Evolutionary conservation across 2,329 filamentous ascomycete species (phyloP).

Genomic region (Alternaria arbusti): DNA sequence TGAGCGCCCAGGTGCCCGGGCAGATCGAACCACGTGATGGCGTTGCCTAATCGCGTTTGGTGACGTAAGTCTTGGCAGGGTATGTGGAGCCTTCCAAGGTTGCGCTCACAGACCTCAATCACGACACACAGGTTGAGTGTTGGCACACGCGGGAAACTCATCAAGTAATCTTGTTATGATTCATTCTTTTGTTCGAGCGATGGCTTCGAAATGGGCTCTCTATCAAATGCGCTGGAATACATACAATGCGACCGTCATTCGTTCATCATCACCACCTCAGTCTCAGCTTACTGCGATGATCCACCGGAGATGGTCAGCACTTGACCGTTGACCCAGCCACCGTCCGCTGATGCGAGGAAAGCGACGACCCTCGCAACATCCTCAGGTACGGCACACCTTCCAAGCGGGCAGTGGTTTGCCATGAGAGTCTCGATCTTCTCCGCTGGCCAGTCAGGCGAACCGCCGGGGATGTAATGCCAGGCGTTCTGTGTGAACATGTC

Average conservation of each 20-base stretch:
- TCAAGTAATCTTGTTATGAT: not conserved
- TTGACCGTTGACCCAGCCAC: conserved; percentile 51
- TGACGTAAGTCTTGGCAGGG: not conserved
- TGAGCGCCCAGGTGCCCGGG: not conserved
- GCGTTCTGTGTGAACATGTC: conserved; percentile 79
- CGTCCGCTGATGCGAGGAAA: conserved; percentile 49
- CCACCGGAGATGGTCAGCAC: conserved; percentile 51
- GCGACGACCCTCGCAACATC: conserved; percentile 52
- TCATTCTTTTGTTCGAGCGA: conserved; percentile 5
- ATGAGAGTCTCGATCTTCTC: conserved; percentile 59
- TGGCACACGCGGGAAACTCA: not conserved
- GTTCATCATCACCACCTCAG: not conserved
- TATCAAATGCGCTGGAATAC: not conserved
- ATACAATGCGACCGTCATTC: not conserved
- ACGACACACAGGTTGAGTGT: no score
- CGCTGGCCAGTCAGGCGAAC: conserved; percentile 56
- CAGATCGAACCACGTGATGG: not conserved
- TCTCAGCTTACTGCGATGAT: conserved; percentile 44
- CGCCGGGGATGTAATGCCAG: conserved; percentile 58
- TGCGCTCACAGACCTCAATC: not conserved
- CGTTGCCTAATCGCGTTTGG: not conserved
- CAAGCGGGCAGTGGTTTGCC: conserved; percentile 58
- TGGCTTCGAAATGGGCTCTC: not conserved
- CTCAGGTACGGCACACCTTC: conserved; percentile 57
- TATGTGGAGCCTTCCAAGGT: not conserved